Conservation (phyloP, 306 rosid genomes). For the Lotus japonicus region DNA sequence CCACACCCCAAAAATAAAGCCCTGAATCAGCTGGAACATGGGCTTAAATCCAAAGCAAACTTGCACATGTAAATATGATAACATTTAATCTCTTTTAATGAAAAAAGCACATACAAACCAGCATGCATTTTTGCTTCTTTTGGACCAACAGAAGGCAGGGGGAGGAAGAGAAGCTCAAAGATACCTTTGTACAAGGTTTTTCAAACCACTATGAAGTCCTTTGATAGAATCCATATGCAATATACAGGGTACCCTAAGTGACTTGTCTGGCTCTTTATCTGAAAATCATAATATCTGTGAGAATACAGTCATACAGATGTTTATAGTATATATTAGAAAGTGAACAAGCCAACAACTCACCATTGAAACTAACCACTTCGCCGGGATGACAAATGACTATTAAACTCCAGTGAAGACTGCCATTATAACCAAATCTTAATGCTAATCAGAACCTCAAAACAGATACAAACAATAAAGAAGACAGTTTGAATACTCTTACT, state of each 20-base stretch:
- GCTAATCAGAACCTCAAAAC: slow-evolving; percentile 17
- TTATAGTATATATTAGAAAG: not conserved
- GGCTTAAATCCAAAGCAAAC: not conserved
- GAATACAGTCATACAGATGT: slow-evolving; percentile 12
- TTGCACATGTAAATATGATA: not conserved
- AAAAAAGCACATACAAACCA: not conserved
- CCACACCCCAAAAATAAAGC: not conserved
- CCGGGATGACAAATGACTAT: slow-evolving; percentile 75
- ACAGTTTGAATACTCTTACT: slow-evolving; percentile 38
- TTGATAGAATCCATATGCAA: slow-evolving; percentile 84
- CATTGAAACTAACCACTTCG: slow-evolving; percentile 50
- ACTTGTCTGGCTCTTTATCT: slow-evolving; percentile 40
- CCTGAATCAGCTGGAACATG: not conserved
- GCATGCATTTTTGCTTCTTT: not conserved
- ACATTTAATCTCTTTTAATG: not conserved
- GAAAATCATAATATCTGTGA: slow-evolving; percentile 24
- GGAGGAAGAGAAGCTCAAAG: slow-evolving; percentile 8
- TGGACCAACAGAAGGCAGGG: not conserved
- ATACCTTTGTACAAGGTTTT: slow-evolving; percentile 74
- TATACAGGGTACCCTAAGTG: slow-evolving; percentile 58
- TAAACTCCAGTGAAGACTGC: slow-evolving; percentile 80
- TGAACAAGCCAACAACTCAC: slow-evolving; percentile 32
- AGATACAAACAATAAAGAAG: slow-evolving; percentile 12
- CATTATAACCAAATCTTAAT: slow-evolving; percentile 25
- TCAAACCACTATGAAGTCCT: slow-evolving; percentile 63